Base-by-base conservation (phyloP, 202 grass and related monocot species). In the Musa balbisiana region DNA sequence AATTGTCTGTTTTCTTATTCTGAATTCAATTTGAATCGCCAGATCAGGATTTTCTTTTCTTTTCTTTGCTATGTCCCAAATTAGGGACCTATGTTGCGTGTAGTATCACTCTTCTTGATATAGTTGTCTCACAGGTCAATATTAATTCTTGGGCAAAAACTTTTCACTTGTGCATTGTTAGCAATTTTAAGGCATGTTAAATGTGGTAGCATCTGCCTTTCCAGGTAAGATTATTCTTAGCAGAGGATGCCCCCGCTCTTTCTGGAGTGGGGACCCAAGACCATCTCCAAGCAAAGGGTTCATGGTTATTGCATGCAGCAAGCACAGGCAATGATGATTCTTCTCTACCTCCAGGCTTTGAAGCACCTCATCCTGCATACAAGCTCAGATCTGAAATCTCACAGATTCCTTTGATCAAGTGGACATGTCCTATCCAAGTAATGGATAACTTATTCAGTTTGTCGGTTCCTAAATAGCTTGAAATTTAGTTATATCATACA, bases 201-300 rank as follows among this genome's bases (percentile, higher is more conserved):
- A 43, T 43, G 33, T 43, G 33, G 33, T 43, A 55, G 1, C 11
- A 29, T 73, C 17, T 54, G 3, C 53, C 51, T 65, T 63, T 27
- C 16, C 83, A 99, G 95, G 89, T 99, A 84, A 84, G 89, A 67
- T 86, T 99, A 62, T 99, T 95, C 70, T 79, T 99, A 27, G 88
- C 95, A 12, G 95, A 99, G 66, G 95, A 99, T 85, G 88, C 95
- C 43, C 95, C 95, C 43, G 83, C 81, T 71, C 85, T 92, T 77
- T 90, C 89, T 71, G 89, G 91, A 78, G 77, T 88, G 73, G 87
- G 88, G 73, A 53, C 87, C 9, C 91, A 99, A 82, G 89, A 95
- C 74, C 84, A 95, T 87, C 95, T 99, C 67, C 91, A 99, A 85
- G 88, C 91, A 85, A 99, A 96, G 90, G 87, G 86, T 65, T 88